These are phyloP conservation scores for Scedosporium dehoogii DNA, from an alignment of 2,329 filamentous ascomycete genomes.

Conservation along the genomic window DNA sequence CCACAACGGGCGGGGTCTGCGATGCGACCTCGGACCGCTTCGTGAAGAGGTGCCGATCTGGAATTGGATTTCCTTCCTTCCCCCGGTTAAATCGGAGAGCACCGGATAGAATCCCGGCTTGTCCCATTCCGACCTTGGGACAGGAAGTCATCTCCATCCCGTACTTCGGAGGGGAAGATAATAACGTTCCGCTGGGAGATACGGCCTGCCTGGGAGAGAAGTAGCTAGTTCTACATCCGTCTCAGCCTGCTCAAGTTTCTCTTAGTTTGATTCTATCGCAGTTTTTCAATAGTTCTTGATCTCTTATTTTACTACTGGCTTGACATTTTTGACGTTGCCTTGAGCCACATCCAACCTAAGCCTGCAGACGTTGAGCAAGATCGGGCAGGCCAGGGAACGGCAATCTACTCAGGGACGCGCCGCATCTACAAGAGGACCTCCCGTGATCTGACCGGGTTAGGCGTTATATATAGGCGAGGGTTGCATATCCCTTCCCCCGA, in stretches of 20 bases:
- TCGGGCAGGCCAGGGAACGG: slow-evolving; percentile 65
- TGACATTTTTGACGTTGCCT: slow-evolving; percentile 82
- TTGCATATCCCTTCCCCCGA: slow-evolving; percentile 75
- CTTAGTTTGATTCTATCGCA: too few species aligned
- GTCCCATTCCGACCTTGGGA: slow-evolving; percentile 20
- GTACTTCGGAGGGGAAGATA: too few species aligned
- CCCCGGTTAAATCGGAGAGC: too few species aligned
- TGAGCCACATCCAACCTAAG: slow-evolving; percentile 77
- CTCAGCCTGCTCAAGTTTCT: slow-evolving; percentile 62
- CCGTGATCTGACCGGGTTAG: slow-evolving; percentile 66
- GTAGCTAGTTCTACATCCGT: slow-evolving; percentile 74
- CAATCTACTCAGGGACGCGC: slow-evolving; percentile 83
- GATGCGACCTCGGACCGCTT: slow-evolving; percentile 53
- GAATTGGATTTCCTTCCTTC: slow-evolving; percentile 34
- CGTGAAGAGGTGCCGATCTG: slow-evolving; percentile 43
- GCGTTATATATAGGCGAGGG: slow-evolving; percentile 70
- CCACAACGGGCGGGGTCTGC: slow-evolving; percentile 5
- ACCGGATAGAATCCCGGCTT: too few species aligned
- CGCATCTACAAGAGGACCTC: slow-evolving; percentile 76
- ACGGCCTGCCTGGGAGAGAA: too few species aligned
- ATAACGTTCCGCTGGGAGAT: slow-evolving; percentile 48
- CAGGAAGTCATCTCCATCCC: slow-evolving; percentile 87
- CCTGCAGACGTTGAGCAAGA: slow-evolving; percentile 78
- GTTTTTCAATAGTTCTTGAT: too few species aligned
- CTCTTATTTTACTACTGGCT: slow-evolving; percentile 28